phyloP scores from a whole-genome alignment of 495 filamentous ascomycete species.

The Podospora sp. region DNA sequence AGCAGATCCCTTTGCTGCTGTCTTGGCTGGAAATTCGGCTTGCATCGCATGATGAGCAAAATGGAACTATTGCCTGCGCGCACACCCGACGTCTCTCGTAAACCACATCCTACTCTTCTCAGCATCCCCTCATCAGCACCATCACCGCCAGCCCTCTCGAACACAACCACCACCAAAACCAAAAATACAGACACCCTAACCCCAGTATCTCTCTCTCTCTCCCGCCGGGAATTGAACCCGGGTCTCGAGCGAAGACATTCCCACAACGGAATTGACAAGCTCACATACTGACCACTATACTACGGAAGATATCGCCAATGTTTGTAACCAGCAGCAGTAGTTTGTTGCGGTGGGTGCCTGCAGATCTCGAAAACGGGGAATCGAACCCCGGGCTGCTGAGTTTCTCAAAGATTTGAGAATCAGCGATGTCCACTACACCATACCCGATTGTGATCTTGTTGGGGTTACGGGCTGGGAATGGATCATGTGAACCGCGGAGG shows the following conservation, averaged over 20 bases:
- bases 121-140: not conserved
- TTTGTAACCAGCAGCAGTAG: not conserved
- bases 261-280: not conserved
- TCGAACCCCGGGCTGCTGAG: slow-evolving; percentile 11
- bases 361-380: slow-evolving; percentile 9
- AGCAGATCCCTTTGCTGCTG: too few species aligned
- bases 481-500: too few species aligned
- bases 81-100: too few species aligned
- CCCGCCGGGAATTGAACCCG: not conserved
- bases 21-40: too few species aligned
- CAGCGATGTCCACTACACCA: slow-evolving; percentile 15
- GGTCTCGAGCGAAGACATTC: not conserved
- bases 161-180: not conserved
- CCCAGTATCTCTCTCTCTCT: not conserved
- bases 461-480: not conserved
- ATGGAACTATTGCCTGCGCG: too few species aligned
- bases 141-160: not conserved
- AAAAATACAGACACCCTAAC: not conserved
- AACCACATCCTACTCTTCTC: too few species aligned
- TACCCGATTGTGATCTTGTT: slow-evolving; percentile 1
- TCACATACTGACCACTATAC: not conserved
- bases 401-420: not conserved
- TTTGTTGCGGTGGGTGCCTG: not conserved
- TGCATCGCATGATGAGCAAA: too few species aligned
- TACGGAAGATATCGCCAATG: not conserved